Evolutionary conservation across 2,329 filamentous ascomycete genomes (phyloP).

Genomic region (Geosmithia putterillii): DNA sequence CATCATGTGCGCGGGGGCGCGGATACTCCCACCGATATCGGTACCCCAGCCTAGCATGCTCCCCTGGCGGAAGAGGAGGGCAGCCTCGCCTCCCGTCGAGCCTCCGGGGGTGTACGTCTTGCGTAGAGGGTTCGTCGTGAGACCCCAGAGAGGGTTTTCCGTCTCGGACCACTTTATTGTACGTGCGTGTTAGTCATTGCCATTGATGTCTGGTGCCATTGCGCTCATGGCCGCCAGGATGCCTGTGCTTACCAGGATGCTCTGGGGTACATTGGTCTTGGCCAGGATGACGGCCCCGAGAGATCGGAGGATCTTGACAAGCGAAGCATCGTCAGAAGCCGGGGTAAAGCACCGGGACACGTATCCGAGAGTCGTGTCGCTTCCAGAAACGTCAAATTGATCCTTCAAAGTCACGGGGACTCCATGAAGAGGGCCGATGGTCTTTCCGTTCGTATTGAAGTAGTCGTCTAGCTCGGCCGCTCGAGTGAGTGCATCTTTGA

Average conservation of each 20-base stretch:
- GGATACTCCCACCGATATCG: conserved; percentile 85
- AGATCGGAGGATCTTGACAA: conserved; percentile 70
- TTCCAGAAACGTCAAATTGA: conserved; percentile 66
- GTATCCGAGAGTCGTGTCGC: conserved; percentile 65
- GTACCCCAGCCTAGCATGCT: conserved; percentile 74
- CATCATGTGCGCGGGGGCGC: conserved; percentile 77
- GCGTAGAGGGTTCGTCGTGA: conserved; percentile 73
- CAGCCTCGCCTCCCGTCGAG: conserved; percentile 79
- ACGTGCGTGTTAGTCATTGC: conserved; percentile 60
- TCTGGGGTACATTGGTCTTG: conserved; percentile 75
- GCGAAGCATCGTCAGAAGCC: conserved; percentile 49
- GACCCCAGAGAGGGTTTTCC: conserved; percentile 55
- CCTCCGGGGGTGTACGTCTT: conserved; percentile 76
- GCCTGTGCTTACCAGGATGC: conserved; percentile 26
- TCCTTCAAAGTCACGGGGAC: conserved; percentile 82
- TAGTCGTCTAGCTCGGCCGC: conserved; percentile 1
- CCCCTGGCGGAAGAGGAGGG: conserved; percentile 68
- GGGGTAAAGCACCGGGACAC: conserved; percentile 32
- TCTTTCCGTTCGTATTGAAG: conserved; percentile 28
- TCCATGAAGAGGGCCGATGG: conserved; percentile 72
- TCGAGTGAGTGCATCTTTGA: conserved; percentile 1
- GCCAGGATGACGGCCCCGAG: conserved; percentile 82
- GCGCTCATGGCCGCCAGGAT: too few relatives aligned
- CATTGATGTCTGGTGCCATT: too few relatives aligned
- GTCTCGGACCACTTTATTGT: conserved; percentile 12